Conservation (phyloP, 768 basidiomycete genomes). For the Tulasnella sp. region DNA sequence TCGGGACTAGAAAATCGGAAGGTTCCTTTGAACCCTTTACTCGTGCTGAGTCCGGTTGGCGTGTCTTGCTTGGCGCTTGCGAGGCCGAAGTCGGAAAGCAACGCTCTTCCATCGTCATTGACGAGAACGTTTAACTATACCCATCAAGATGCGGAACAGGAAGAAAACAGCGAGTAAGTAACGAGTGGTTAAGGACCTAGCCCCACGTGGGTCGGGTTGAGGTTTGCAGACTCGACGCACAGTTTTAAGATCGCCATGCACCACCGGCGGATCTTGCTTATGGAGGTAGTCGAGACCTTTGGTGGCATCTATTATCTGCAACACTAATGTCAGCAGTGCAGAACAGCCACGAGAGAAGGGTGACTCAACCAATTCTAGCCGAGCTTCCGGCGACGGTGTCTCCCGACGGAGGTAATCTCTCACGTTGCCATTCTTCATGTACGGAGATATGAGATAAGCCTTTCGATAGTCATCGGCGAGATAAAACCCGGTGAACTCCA, state of each 20-base stretch:
- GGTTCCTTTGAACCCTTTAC: conserved; percentile 11
- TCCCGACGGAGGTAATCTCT: background rate
- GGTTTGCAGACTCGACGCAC: background rate
- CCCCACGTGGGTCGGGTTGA: background rate
- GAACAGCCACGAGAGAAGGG: background rate
- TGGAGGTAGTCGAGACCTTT: background rate
- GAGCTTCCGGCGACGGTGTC: background rate
- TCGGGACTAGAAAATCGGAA: background rate
- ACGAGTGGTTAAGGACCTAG: background rate
- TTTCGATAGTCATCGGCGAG: background rate
- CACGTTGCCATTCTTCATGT: background rate
- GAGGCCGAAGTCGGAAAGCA: conserved; percentile 14
- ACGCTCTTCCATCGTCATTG: background rate
- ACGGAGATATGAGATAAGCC: background rate
- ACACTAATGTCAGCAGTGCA: background rate
- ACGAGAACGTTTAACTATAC: conserved; percentile 1
- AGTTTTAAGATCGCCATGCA: background rate
- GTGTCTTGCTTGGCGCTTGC: background rate
- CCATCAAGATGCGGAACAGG: too few species aligned
- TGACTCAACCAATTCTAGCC: background rate
- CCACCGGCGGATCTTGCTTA: background rate
- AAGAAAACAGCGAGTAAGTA: background rate
- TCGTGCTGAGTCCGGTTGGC: background rate
- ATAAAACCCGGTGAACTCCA: background rate
- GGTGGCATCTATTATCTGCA: background rate